Conservation (phyloP, 345 rosid species). For the Citrus medica region DNA sequence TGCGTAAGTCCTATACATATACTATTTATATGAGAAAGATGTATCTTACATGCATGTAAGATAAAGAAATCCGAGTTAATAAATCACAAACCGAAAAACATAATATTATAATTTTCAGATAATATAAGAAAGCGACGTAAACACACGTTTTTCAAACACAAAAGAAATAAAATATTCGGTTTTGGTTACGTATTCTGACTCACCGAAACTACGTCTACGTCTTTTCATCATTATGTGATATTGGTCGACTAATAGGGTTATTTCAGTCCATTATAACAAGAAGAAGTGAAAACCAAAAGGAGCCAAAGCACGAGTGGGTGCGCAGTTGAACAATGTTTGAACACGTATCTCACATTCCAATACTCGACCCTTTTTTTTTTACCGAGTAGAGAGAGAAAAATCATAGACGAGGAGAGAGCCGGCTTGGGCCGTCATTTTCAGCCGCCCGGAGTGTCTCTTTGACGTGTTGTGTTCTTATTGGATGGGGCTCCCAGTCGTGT, state of each 20-base stretch:
- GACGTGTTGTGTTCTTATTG: conserved; percentile 25
- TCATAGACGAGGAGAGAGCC: neutral
- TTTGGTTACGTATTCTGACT: no score
- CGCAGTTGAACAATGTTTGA: neutral
- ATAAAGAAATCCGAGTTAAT: no score
- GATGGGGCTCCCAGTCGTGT: neutral
- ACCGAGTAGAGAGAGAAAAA: neutral
- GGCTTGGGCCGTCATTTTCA: conserved; percentile 21
- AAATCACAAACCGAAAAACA: no score
- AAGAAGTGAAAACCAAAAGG: neutral
- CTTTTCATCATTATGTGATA: neutral
- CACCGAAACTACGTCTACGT: no score
- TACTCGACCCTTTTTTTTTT: conserved; percentile 1
- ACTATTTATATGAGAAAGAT: no score
- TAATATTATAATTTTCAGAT: no score
- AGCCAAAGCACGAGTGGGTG: neutral
- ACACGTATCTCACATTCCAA: conserved; percentile 16
- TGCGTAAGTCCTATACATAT: no score
- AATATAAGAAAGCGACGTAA: no score
- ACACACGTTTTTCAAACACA: no score
- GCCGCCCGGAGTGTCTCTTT: conserved; percentile 9
- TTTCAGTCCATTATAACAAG: neutral
- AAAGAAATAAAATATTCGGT: no score
- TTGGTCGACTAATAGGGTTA: neutral
- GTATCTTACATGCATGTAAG: no score